Evolutionary conservation across 352 stramenopile species (phyloP).

Genomic region (Globisporangium mamillatum): DNA sequence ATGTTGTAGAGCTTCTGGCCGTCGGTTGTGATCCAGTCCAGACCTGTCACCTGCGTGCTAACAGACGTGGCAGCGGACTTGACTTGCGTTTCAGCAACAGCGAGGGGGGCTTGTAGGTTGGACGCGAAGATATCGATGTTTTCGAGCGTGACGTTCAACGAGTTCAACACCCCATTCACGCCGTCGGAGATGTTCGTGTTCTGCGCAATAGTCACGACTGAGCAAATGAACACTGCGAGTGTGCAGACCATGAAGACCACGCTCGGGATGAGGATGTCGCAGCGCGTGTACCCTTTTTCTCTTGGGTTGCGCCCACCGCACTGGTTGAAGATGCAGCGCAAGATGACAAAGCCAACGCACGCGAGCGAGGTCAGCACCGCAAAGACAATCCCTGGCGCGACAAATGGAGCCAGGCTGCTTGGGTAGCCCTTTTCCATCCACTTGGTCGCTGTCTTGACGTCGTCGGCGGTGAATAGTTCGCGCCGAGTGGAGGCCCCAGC

Average conservation of each 20-base stretch:
- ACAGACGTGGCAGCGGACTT: conserved; percentile 40
- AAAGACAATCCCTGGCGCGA: conserved; percentile 72
- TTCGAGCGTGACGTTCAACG: conserved; percentile 64
- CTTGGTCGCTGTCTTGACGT: conserved; percentile 52
- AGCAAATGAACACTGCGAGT: conserved; percentile 78
- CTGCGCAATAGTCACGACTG: conserved; percentile 63
- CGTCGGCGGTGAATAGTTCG: conserved; percentile 51
- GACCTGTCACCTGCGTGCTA: conserved; percentile 32
- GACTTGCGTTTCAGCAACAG: conserved; percentile 40
- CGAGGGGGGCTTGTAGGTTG: conserved; percentile 57
- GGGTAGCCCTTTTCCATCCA: conserved; percentile 74
- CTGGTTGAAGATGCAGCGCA: conserved; percentile 80
- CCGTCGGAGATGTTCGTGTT: conserved; percentile 82
- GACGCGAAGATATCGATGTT: conserved; percentile 74
- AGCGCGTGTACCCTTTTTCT: conserved; percentile 81
- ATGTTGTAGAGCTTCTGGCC: conserved; percentile 50
- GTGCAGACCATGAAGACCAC: conserved; percentile 65
- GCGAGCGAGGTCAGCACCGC: conserved; percentile 55
- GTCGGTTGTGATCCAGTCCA: conserved; percentile 54
- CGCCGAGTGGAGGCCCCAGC: conserved; percentile 32
- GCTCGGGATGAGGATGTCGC: conserved; percentile 63
- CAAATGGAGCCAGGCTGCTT: conserved; percentile 60
- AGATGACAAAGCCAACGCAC: conserved; percentile 58
- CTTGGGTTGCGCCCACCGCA: conserved; percentile 70
- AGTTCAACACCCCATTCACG: conserved; percentile 58